Base-by-base conservation (phyloP, 2,329 filamentous ascomycete genomes). In the Cytospora mali region DNA sequence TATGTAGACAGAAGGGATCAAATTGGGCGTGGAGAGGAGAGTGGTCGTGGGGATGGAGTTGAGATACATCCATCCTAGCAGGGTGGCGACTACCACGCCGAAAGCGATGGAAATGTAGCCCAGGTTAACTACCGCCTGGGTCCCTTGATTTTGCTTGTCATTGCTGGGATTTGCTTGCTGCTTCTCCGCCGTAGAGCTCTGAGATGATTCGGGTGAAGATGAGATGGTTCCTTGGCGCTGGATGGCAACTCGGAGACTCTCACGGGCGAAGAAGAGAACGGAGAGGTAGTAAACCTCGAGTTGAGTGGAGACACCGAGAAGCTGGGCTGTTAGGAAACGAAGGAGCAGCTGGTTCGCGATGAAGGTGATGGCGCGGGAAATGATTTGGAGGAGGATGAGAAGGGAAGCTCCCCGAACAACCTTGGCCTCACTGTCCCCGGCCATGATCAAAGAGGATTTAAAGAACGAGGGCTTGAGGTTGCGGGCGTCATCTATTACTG, bases 221-320 rank as follows among this genome's bases (percentile, higher is more conserved):
- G 66, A 67, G n/a, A 75, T 72, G n/a, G 75, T 68, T 16, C 79
- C 78, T 68, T 93, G 90, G 57, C 95, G 84, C 76, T 98, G 94
- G 39, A 97, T 86, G 28, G 94, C 93, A n/a, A 97, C 89, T 18
- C 95, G 89, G 55, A 98, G 79, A 70, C 90, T 94, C 76, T 99
- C 95, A 46, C 95, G 85, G 0, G 95, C 90, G 71, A 99, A 98
- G 75, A 96, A 97, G 0, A 99, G 83, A n/a, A 96, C 88, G 0
- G 93, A 92, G 51, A 96, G 89, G 64, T 94, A 93, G 75, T 93
- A 97, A 0, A 98, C 87, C 71, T 99, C 95, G 3, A 99, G 84
- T 74, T 97, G 95, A 0, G 93, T 89, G 2, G 93, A 90, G 6
- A 96, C 82, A 6, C 94, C 95, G 1, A 99, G 84, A 0, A 96